Conservation (phyloP, 139 green algal species). For the Parachlorella kessleri region DNA sequence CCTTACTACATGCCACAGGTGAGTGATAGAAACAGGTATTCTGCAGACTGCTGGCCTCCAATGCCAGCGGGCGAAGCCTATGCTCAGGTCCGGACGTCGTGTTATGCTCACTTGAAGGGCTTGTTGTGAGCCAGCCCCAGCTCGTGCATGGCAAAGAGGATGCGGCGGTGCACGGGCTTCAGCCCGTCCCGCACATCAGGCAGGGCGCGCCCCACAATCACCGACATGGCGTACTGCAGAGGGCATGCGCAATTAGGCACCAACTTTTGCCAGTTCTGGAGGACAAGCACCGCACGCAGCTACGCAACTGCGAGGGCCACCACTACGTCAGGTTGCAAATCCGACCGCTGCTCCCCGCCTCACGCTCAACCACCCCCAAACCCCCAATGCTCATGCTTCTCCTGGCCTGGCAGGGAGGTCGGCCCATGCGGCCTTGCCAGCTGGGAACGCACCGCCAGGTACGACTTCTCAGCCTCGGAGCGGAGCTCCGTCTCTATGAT, state of each 20-base stretch:
- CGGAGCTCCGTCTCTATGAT: slow-evolving; percentile 58
- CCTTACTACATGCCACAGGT: too few relatives aligned
- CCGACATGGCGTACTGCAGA: slow-evolving; percentile 94
- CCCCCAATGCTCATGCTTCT: too few relatives aligned
- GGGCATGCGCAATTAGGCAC: not conserved
- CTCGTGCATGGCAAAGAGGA: slow-evolving; percentile 97
- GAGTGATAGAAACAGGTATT: not conserved
- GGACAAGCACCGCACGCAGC: too few relatives aligned
- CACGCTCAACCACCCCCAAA: too few relatives aligned
- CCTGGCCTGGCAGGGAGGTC: too few relatives aligned
- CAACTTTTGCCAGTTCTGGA: not conserved
- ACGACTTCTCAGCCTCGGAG: slow-evolving; percentile 56
- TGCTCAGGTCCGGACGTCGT: too few relatives aligned
- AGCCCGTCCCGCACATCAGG: slow-evolving; percentile 97
- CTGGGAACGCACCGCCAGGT: slow-evolving; percentile 55
- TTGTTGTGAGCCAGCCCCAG: slow-evolving; percentile 80
- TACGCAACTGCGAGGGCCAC: too few relatives aligned
- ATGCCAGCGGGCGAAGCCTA: too few relatives aligned
- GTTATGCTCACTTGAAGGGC: slow-evolving; percentile 71
- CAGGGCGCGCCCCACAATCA: slow-evolving; percentile 95
- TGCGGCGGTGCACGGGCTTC: slow-evolving; percentile 97
- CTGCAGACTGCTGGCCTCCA: not conserved
- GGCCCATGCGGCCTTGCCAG: too few relatives aligned
- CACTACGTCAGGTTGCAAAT: too few relatives aligned
- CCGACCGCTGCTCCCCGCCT: too few relatives aligned